Evolutionary conservation across 768 basidiomycete genomes (phyloP).

Genomic region (Tulasnella sp.): DNA sequence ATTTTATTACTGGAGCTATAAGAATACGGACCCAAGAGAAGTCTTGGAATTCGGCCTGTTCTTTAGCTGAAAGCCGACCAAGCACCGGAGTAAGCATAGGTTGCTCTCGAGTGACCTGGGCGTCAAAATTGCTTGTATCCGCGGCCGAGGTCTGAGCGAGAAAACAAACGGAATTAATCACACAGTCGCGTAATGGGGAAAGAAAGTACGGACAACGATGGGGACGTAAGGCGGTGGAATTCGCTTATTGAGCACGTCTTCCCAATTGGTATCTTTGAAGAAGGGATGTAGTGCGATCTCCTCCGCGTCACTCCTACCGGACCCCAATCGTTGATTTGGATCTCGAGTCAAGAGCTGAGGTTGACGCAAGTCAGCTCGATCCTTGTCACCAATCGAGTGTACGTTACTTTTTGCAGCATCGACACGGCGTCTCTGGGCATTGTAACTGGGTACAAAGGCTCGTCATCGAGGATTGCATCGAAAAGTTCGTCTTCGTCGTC

Average conservation of each 20-base stretch:
- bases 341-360: conserved; percentile 87
- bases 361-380: not conserved
- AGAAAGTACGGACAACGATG: conserved; percentile 67
- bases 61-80: conserved; percentile 82
- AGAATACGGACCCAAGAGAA: conserved; percentile 80
- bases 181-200: conserved; percentile 26
- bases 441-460: conserved; percentile 97
- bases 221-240: conserved; percentile 98
- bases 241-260: conserved; percentile 95
- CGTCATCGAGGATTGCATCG: conserved; percentile 98
- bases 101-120: conserved; percentile 96
- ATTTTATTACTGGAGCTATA: not conserved
- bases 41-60: conserved; percentile 96
- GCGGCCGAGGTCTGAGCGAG: conserved; percentile 40
- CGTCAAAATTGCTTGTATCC: conserved; percentile 78
- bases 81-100: conserved; percentile 98
- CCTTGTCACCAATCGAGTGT: not conserved
- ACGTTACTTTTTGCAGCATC: conserved; percentile 82
- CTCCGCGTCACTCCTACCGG: conserved; percentile 88
- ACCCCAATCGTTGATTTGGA: conserved; percentile 86
- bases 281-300: conserved; percentile 97
- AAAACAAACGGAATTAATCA: conserved; percentile 35
- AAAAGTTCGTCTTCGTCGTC: conserved; percentile 99
- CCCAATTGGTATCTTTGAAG: conserved; percentile 98
- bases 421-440: conserved; percentile 98